Base-by-base conservation (phyloP, 805 yeast species). In the Spathaspora girioi region DNA sequence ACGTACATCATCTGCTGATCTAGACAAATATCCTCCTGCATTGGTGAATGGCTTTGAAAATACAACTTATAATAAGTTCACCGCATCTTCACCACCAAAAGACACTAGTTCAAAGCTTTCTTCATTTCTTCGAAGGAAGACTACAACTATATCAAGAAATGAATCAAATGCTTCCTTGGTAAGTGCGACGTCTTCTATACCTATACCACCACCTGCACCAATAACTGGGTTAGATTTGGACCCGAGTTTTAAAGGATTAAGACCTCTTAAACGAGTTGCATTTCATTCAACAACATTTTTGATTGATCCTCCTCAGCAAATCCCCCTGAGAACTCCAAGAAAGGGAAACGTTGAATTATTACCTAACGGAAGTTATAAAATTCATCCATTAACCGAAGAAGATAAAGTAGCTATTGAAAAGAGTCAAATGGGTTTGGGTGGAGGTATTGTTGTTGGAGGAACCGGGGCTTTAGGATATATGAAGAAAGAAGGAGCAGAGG, bases 251-350 rank as follows among this genome's bases (percentile, higher is more conserved):
- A 57, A 62, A 41, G 61, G 61, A 38, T 54, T 69, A 48, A 71
- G 65, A 49, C 75, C 76, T 2, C 56, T 74, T 45, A 73, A 71
- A 59, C 57, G 76, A 42, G 78, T 74, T 10, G 76, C 76, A 2
- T 74, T 74, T 50, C 77, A 73, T 54, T 65, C 71, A 35, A 65
- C 68, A 40, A 73, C 77, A 0, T 74, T 74, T 50, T 61, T 71
- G 40, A 71, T 74, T 17, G 77, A 74, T 50, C 76, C 76, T 1
- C 96, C 97, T 1, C 97, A 92, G 62, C 97, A 91, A 64, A 87
- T 92, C 54, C 97, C 97, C 1, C 87, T 96, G 1, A 73, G 96
- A 61, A 79, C 77, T 53, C 97, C 97, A 6, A 76, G 85, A 56
- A 77, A 79, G 58, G 97, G 97, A 7, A 86, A 89, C 61, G 91